Evolutionary conservation across 257 asterid species (phyloP).

Genomic region (Euphrasia confusa): DNA sequence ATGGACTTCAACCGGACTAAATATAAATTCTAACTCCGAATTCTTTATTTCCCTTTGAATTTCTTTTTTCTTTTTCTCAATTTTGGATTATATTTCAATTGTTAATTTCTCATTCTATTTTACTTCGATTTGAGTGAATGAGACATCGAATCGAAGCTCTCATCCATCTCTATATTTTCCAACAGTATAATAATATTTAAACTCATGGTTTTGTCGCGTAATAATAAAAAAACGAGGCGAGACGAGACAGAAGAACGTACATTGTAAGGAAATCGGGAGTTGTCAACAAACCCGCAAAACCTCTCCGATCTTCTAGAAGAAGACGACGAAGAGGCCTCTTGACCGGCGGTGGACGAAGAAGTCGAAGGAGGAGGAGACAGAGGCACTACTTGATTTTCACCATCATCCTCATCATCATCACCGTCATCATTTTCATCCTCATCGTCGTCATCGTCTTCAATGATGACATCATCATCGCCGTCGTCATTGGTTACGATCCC

Average conservation of each 20-base stretch:
- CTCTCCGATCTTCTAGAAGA: slow-evolving; percentile 23
- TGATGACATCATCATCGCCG: slow-evolving; percentile 7
- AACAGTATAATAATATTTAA: no score
- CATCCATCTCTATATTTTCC: no score
- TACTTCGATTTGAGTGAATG: no score
- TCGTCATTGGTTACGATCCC: not conserved
- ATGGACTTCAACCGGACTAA: no score
- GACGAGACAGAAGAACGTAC: slow-evolving; percentile 14
- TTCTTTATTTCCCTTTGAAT: no score
- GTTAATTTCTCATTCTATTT: no score
- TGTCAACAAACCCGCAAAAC: slow-evolving; percentile 13
- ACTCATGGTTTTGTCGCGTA: no score
- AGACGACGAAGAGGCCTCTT: slow-evolving; percentile 19
- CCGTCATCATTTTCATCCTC: slow-evolving; percentile 13
- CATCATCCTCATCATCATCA: slow-evolving; percentile 48
- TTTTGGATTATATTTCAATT: no score
- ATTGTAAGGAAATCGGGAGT: slow-evolving; percentile 22
- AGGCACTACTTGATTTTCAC: slow-evolving; percentile 81
- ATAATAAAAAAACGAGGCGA: not conserved
- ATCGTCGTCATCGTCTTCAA: not conserved
- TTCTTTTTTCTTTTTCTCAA: no score
- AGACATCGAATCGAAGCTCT: no score
- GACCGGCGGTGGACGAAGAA: slow-evolving; percentile 29
- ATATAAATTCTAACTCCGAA: no score
- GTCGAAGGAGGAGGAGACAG: slow-evolving; percentile 36